These are phyloP conservation scores for Fusarium equiseti DNA, from an alignment of 2,329 filamentous ascomycete species.

Conservation along the genomic window DNA sequence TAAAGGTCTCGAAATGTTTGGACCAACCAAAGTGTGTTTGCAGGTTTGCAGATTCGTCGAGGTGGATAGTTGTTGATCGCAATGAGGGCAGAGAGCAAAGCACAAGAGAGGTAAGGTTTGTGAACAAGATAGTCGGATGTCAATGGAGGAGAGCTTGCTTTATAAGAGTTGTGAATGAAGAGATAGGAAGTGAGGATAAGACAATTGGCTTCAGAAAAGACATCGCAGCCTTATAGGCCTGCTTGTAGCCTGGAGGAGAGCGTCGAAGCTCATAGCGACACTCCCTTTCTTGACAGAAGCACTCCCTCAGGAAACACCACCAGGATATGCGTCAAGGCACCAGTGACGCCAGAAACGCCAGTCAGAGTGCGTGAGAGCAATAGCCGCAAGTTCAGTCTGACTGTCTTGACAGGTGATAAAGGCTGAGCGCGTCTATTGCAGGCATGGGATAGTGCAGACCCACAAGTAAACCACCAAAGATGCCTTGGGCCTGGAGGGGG, in stretches of 20 bases:
- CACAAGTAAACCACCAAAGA: constrained; percentile 43
- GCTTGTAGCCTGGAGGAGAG: constrained; percentile 50
- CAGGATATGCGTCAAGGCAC: constrained; percentile 47
- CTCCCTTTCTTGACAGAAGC: constrained; percentile 33
- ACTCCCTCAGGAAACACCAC: constrained; percentile 30
- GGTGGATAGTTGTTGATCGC: constrained; percentile 5
- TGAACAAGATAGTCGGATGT: constrained; percentile 10
- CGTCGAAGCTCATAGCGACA: constrained; percentile 38
- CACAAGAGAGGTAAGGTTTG: constrained; percentile 24
- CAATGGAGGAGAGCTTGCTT: constrained; percentile 25
- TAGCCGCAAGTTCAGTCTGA: constrained; percentile 50
- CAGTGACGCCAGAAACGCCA: constrained; percentile 49
- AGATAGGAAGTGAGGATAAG: constrained; percentile 44
- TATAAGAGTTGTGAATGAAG: constrained; percentile 35
- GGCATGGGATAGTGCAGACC: constrained; percentile 47
- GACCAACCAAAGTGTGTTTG: constrained; percentile 16
- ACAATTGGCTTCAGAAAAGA: constrained; percentile 53
- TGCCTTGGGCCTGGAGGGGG: constrained; percentile 43
- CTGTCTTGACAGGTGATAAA: constrained; percentile 51
- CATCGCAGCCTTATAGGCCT: constrained; percentile 67
- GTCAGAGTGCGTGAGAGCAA: constrained; percentile 46
- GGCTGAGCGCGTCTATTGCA: constrained; percentile 49
- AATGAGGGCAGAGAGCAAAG: constrained; percentile 3
- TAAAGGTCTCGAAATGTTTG: constrained; percentile 9
- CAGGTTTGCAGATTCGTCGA: constrained; percentile 14